Base-by-base conservation (phyloP, 805 yeast species). In the Wickerhamiella sorbophila region DNA sequence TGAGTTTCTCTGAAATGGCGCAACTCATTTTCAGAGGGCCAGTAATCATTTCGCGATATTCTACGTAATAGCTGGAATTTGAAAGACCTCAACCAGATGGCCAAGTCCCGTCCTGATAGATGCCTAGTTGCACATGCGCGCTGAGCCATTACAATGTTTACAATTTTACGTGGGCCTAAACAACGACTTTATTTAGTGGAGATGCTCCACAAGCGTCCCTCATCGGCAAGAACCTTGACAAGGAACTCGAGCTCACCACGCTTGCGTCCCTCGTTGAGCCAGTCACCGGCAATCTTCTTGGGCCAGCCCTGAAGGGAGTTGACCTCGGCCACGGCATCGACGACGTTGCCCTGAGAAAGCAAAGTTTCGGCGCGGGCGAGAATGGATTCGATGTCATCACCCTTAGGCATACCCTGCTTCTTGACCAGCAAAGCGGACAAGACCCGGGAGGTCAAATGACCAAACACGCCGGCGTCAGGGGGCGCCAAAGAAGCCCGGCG, bases 401-500 rank as follows among this genome's bases (percentile, higher is more conserved):
- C 94, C 35, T 66, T 62, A 14, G 93, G 86, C 44, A 74, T 64
- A 36, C 97, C 97, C 46, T 72, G 67, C 58, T 86, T 91, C 22
- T 80, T 69, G 53, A 84, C 70, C 54, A 88, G 70, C 46, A 87
- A 69, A 52, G 72, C 74, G 29, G 94, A 79, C 57, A 87, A 81
- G 6, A 85, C 43, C 50, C 71, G 68, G 15, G 97, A 87, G 5
- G 93, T 72, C 34, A 86, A 60, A 61, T 91, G 95, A 24, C 95
- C 97, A 52, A 88, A 72, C 42, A 91, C 72, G 56, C 98, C 98
- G 20, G 98, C 94, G 56, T 88, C 83, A 52, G 93, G 94, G 42
- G 97, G 96, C 47, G 87, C 72, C 52, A 91, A 65, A 4, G 95
- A 77, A 5, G 93, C 87, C 24, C 85, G 75, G 61, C 94, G 78